phyloP scores from a whole-genome alignment of 2,329 filamentous ascomycete species.

The Alternaria infectoria region DNA sequence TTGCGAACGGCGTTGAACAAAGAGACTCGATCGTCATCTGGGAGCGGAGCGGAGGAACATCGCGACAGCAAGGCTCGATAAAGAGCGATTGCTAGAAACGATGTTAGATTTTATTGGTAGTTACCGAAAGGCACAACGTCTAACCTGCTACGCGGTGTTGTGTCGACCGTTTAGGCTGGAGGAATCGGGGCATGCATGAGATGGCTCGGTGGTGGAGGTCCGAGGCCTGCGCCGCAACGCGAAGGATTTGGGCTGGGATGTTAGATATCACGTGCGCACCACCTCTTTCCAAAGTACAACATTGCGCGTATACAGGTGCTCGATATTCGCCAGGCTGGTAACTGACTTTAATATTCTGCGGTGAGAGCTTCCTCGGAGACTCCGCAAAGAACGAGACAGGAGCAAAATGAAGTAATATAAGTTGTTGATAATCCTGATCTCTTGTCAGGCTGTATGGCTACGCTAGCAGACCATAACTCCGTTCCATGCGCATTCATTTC shows the following conservation, averaged over 20 bases:
- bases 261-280: slow-evolving; percentile 31
- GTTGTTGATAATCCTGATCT: slow-evolving; percentile 16
- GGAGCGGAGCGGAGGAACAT: slow-evolving; percentile 61
- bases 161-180: slow-evolving; percentile 54
- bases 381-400: neutral
- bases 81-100: slow-evolving; percentile 66
- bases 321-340: neutral
- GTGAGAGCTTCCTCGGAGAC: neutral
- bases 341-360: neutral
- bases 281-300: neutral
- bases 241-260: slow-evolving; percentile 18
- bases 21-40: slow-evolving; percentile 57
- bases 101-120: slow-evolving; percentile 6
- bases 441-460: slow-evolving; percentile 13
- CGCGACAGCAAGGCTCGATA: slow-evolving; percentile 72
- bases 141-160: slow-evolving; percentile 61
- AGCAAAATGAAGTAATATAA: neutral
- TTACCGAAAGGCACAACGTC: slow-evolving; percentile 4
- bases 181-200: slow-evolving; percentile 55
- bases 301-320: neutral
- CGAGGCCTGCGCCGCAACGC: slow-evolving; percentile 5
- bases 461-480: slow-evolving; percentile 35
- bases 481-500: slow-evolving; percentile 35
- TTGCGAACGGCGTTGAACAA: slow-evolving; percentile 66
- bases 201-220: slow-evolving; percentile 18